Base-by-base conservation (phyloP, 345 rosid species). In the Syzygium jambos region DNA sequence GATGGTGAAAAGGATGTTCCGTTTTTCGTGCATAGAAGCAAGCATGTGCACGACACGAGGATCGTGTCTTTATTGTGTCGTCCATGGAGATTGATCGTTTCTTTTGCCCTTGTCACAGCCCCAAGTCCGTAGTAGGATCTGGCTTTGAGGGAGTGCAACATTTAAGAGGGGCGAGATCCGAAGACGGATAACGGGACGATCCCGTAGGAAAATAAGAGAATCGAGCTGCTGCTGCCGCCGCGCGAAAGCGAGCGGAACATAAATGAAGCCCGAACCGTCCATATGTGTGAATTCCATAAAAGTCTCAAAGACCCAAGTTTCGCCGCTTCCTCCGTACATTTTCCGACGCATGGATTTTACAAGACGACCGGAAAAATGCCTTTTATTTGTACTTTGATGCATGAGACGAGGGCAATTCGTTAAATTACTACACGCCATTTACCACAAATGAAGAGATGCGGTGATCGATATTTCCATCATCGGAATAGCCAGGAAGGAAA, bases 341-440 rank as follows among this genome's bases (percentile, higher is more conserved):
- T 17, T 1, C 6, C 2, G 5, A 34, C 1, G 23, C 1, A 7
- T 34, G 23, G 4, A 68, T 68, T 2, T 30, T 2, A 17, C 0
- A 23, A 7, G 9, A 9, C 19, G 25, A 2, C 25, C 25, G 25
- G 25, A 7, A 7, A 6, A 21, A 55, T 3, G 21, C 7, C 10
- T 7, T 21, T 55, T 55, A 4, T 7, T 19, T 21, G 25, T 55
- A 21, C 23, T 7, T 17, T 17, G 57, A 7, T 19, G 23, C 6
- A 6, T 9, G 2, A 3, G 16, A 65, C 1, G 12, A 2, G 23
- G 19, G 5, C 13, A 0, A 34, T 68, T 55, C 25, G 9, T 19
- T 17, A 17, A 68, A 19, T 34, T 34, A 68, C 3, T 9, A 4
- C 5, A 68, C 2, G 46, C 13, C 4, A 34, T 34, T 34, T 2